Evolutionary conservation across 495 filamentous ascomycete species (phyloP), one percentile per base, ranked within the genome.

Genomic region (Lineolata rhizophorae): DNA sequence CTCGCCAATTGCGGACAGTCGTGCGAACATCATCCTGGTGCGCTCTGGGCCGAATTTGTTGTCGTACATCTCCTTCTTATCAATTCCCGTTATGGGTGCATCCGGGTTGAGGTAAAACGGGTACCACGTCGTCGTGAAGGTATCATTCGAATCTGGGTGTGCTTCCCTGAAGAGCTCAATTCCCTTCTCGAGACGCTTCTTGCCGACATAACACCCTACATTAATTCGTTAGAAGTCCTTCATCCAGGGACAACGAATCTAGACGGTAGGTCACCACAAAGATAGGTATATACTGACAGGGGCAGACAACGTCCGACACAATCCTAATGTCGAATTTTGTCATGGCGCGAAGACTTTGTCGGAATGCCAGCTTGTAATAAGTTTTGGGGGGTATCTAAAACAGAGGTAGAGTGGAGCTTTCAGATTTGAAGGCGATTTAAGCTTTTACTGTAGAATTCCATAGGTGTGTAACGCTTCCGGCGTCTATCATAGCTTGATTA

Each of bases 21-120:
- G 66, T 11, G 58, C 46, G 27, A 61, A 58, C 19, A 81, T 69
- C 37, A 64, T 58, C 1, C 49, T 37, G 2, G 61, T 43, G 10
- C 72, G 64, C 15, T 64, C 65, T 0, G 55, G 49, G n/a, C 71
- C 71, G 53, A 78, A 77, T 24, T 62, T 67, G 14, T 27, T 19
- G 11, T 43, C 36, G 49, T 69, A 74, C 47, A 56, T 61, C 18
- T 53, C 50, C 3, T 35, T 41, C 41, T 79, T 81, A 47, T 70
- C 60, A 31, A 67, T 37, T 27, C 65, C 59, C 22, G 56, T 51
- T 34, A 56, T 57, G 2, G 76, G 63, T 0, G 67, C 56, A 24
- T 61, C 50, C 0, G 77, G 74, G 46, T 81, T 73, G 15, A 93
- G 66, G 44, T 85, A 82, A 60, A 71, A 93, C 0, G 82, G 72